Evolutionary conservation across 768 basidiomycete species (phyloP).

Genomic region (Suillus clintonianus): DNA sequence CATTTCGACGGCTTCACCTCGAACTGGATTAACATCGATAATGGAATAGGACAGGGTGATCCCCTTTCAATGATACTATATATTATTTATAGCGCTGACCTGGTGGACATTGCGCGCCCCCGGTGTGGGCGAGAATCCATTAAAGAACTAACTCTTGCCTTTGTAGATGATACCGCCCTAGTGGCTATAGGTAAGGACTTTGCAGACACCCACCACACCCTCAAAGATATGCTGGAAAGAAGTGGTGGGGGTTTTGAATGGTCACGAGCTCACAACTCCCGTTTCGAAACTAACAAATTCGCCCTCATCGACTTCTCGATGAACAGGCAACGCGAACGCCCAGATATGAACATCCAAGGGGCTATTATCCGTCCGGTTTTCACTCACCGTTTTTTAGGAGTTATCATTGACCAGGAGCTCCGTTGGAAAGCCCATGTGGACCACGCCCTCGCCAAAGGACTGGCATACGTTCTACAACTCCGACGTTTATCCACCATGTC

Average conservation of each 20-base stretch:
- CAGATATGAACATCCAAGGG: conserved; percentile 3
- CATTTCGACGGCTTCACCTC: no score
- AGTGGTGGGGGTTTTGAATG: conserved; percentile 16
- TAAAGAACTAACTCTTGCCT: conserved; percentile 24
- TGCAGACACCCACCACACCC: conserved; percentile 12
- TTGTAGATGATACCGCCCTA: conserved; percentile 32
- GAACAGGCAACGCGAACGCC: not conserved
- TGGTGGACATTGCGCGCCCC: conserved; percentile 7
- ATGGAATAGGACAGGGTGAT: no score
- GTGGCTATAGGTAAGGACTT: conserved; percentile 27
- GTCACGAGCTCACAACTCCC: conserved; percentile 22
- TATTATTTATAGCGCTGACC: not conserved
- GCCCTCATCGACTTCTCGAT: not conserved
- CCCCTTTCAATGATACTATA: no score
- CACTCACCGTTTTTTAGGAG: conserved; percentile 27
- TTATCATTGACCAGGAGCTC: conserved; percentile 24
- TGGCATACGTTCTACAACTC: not conserved
- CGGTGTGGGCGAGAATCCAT: not conserved
- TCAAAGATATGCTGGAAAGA: conserved; percentile 28
- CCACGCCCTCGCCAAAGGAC: conserved; percentile 1
- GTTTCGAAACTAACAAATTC: conserved; percentile 4
- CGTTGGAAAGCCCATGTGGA: conserved; percentile 13
- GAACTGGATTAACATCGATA: no score
- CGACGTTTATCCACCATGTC: conserved; percentile 10
- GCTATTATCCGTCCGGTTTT: not conserved